phyloP scores from a whole-genome alignment of 2,329 filamentous ascomycete species.

The Bipolaris cookei region DNA sequence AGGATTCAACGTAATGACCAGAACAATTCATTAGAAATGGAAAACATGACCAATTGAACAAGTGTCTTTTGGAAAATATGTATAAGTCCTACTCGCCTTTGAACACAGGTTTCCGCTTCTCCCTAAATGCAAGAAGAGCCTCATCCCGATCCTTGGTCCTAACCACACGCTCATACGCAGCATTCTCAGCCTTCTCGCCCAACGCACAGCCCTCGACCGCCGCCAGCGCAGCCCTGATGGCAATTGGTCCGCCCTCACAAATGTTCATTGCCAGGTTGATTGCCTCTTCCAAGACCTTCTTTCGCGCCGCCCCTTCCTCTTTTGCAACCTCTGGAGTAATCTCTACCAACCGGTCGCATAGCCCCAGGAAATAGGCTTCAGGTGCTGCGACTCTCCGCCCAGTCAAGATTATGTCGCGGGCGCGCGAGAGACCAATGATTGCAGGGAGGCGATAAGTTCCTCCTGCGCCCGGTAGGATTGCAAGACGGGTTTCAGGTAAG shows the following conservation, averaged over 20 bases:
- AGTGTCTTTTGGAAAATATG: neutral
- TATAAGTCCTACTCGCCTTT: constrained; percentile 54
- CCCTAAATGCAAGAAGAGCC: constrained; percentile 82
- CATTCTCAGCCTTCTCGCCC: constrained; percentile 80
- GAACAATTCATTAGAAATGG: constrained; percentile 24
- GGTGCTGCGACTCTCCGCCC: constrained; percentile 81
- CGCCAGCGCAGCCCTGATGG: constrained; percentile 77
- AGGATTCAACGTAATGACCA: neutral
- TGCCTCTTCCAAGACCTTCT: constrained; percentile 74
- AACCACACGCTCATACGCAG: constrained; percentile 83
- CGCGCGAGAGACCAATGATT: constrained; percentile 78
- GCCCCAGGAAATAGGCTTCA: constrained; percentile 89
- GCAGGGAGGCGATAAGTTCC: constrained; percentile 87
- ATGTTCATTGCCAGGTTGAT: constrained; percentile 82
- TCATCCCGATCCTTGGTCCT: constrained; percentile 86
- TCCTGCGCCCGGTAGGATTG: constrained; percentile 92
- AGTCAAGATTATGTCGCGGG: constrained; percentile 89
- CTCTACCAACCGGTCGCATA: constrained; percentile 90
- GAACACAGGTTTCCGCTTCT: constrained; percentile 75
- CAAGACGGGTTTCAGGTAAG: constrained; percentile 89
- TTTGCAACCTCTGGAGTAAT: constrained; percentile 65
- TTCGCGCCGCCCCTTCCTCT: constrained; percentile 63
- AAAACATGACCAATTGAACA: constrained; percentile 14
- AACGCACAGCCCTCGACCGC: constrained; percentile 72
- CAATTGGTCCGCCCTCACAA: constrained; percentile 86